These are phyloP conservation scores for Elaeis oleifera DNA, from an alignment of 202 grass and related monocot species.

Conservation along the genomic window DNA sequence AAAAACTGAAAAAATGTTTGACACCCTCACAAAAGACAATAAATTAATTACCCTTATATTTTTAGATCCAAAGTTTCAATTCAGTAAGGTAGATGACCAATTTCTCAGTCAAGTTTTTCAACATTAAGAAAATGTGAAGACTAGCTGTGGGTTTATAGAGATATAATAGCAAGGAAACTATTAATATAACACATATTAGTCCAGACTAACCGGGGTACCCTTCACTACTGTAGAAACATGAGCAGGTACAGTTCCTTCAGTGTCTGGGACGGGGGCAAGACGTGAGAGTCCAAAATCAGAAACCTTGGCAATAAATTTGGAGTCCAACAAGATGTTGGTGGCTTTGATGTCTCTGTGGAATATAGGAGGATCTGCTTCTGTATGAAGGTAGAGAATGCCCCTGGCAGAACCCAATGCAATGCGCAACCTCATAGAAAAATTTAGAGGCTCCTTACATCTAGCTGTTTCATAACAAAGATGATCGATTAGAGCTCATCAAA, in stretches of 20 bases:
- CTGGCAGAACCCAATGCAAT: constrained; percentile 72
- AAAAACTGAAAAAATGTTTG: no score
- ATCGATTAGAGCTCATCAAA: constrained; percentile 8
- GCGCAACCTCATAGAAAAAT: constrained; percentile 55
- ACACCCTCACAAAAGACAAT: no score
- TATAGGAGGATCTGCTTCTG: constrained; percentile 93
- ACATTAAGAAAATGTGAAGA: no score
- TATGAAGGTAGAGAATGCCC: constrained; percentile 89
- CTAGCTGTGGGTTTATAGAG: no score
- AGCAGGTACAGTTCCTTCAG: constrained; percentile 54
- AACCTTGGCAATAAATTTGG: constrained; percentile 70
- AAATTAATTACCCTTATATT: no score
- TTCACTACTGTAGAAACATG: constrained; percentile 93
- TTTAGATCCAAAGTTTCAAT: no score
- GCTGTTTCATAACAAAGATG: constrained; percentile 27
- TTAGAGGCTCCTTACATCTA: constrained; percentile 44
- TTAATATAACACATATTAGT: not conserved
- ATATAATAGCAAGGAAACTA: not conserved
- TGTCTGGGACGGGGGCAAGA: constrained; percentile 69
- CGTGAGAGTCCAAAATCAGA: constrained; percentile 96
- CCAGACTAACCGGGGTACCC: constrained; percentile 73
- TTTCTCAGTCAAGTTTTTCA: no score
- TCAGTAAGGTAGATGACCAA: no score
- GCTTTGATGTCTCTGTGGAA: constrained; percentile 98
- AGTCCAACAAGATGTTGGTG: constrained; percentile 88